These are phyloP conservation scores for Nymphaea colorata DNA, from an alignment of 164 flowering plant genomes.

Conservation along the genomic window DNA sequence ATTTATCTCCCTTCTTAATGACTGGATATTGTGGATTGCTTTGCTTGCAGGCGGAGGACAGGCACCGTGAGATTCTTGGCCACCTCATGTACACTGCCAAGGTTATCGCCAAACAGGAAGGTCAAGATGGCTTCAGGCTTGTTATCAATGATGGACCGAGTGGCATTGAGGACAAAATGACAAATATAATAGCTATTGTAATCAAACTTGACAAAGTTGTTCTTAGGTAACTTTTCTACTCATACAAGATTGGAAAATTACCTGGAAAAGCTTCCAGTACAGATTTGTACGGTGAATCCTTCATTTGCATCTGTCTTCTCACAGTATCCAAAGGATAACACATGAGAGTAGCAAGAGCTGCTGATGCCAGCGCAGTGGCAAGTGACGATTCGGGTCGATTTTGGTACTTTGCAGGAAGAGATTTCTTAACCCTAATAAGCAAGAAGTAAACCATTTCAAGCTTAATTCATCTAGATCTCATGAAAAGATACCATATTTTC, in stretches of 20 bases:
- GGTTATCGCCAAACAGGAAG: slow-evolving; percentile 87
- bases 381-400: slow-evolving; percentile 72
- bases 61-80: slow-evolving; percentile 82
- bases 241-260: slow-evolving; percentile 5
- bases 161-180: slow-evolving; percentile 17
- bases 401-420: slow-evolving; percentile 76
- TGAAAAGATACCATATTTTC: background rate
- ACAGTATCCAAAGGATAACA: slow-evolving; percentile 97
- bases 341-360: slow-evolving; percentile 73
- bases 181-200: too few relatives aligned
- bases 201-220: background rate
- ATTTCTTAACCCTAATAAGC: slow-evolving; percentile 61
- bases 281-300: slow-evolving; percentile 74
- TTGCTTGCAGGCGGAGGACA: slow-evolving; percentile 74
- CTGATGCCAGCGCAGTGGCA: slow-evolving; percentile 68
- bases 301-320: slow-evolving; percentile 99
- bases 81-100: slow-evolving; percentile 79
- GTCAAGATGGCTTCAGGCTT: slow-evolving; percentile 82
- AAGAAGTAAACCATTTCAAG: too few relatives aligned
- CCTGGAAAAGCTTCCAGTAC: slow-evolving; percentile 88
- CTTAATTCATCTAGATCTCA: too few relatives aligned
- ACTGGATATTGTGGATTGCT: background rate
- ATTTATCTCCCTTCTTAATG: too few relatives aligned
- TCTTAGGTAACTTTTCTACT: background rate
- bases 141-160: slow-evolving; percentile 94